Percentiles rank a stretch among this genome's conserved stretches.
phyloP scores from a whole-genome alignment of 2,329 filamentous ascomycete genomes.

The Cercospora canescens region DNA sequence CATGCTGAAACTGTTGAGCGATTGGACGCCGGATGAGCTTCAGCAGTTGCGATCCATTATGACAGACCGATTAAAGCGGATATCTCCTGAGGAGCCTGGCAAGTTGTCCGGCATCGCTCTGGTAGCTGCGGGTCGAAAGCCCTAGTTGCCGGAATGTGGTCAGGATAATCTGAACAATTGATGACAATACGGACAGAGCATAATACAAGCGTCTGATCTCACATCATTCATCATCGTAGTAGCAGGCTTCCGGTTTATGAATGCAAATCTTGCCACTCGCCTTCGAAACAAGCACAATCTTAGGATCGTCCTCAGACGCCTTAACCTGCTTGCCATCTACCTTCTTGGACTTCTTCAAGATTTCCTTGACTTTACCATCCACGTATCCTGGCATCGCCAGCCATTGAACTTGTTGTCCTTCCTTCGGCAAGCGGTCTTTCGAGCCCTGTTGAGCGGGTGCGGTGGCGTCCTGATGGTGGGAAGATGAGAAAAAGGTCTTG shows the following conservation, averaged over 20 bases:
- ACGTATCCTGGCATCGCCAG: constrained; percentile 42
- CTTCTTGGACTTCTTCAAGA: constrained; percentile 42
- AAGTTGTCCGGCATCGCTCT: constrained; percentile 28
- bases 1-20: constrained; percentile 26
- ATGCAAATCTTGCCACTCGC: constrained; percentile 44
- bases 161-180: neutral
- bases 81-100: constrained; percentile 28
- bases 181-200: neutral
- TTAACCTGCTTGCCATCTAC: constrained; percentile 46
- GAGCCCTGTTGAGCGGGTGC: constrained; percentile 24
- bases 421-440: constrained; percentile 39
- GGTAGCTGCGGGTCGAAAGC: constrained; percentile 31
- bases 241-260: constrained; percentile 46
- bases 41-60: constrained; percentile 20
- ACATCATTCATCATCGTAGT: constrained; percentile 36
- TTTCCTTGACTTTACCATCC: constrained; percentile 45
- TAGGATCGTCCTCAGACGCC: constrained; percentile 44
- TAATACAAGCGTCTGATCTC: neutral
- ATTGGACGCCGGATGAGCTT: constrained; percentile 28
- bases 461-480: neutral
- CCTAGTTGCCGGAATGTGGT: neutral
- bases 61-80: constrained; percentile 23
- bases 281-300: constrained; percentile 43
- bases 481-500: neutral
- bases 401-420: constrained; percentile 46